A percentile compares a stretch with the other conserved stretches of the same genome.
phyloP scores from a whole-genome alignment of 352 stramenopile species.

The Phytophthora pseudosyringae region DNA sequence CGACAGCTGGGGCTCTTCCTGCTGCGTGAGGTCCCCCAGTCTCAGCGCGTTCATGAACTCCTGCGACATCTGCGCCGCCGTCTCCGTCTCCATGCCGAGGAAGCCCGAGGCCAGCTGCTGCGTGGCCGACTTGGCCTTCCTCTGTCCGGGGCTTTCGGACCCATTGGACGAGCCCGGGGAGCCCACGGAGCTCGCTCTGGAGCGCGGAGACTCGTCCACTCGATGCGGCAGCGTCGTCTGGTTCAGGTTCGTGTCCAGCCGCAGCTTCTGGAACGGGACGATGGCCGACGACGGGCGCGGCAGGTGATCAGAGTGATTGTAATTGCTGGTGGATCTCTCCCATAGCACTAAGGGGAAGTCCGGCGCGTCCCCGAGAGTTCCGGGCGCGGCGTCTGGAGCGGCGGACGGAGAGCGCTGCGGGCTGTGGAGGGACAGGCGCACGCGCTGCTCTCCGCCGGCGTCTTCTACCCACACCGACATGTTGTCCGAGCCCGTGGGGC shows the following conservation, averaged over 20 bases:
- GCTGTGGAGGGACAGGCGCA: slow-evolving; percentile 48
- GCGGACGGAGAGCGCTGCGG: not conserved
- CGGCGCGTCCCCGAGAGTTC: slow-evolving; percentile 17
- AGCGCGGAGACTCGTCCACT: slow-evolving; percentile 13
- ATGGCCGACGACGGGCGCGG: slow-evolving; percentile 53
- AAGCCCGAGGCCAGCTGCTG: slow-evolving; percentile 49
- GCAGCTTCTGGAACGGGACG: slow-evolving; percentile 85
- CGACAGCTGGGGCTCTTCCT: slow-evolving; percentile 74
- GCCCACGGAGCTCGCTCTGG: slow-evolving; percentile 17
- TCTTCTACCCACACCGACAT: slow-evolving; percentile 69
- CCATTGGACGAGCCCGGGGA: slow-evolving; percentile 22
- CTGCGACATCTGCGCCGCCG: slow-evolving; percentile 48
- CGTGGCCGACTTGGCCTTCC: slow-evolving; percentile 26
- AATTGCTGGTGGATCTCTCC: slow-evolving; percentile 24
- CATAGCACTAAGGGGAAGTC: slow-evolving; percentile 73
- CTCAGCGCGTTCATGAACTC: slow-evolving; percentile 78
- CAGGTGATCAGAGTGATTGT: slow-evolving; percentile 8
- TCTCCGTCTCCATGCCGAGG: slow-evolving; percentile 33
- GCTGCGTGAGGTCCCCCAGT: slow-evolving; percentile 52
- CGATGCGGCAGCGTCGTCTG: slow-evolving; percentile 65
- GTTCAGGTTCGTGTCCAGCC: slow-evolving; percentile 81
- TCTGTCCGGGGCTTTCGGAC: slow-evolving; percentile 26
- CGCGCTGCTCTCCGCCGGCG: slow-evolving; percentile 48
- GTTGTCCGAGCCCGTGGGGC: slow-evolving; percentile 52
- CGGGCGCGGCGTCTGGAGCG: not conserved